phyloP scores from a whole-genome alignment of 495 filamentous ascomycete genomes.

The Penicillium alfredii region DNA sequence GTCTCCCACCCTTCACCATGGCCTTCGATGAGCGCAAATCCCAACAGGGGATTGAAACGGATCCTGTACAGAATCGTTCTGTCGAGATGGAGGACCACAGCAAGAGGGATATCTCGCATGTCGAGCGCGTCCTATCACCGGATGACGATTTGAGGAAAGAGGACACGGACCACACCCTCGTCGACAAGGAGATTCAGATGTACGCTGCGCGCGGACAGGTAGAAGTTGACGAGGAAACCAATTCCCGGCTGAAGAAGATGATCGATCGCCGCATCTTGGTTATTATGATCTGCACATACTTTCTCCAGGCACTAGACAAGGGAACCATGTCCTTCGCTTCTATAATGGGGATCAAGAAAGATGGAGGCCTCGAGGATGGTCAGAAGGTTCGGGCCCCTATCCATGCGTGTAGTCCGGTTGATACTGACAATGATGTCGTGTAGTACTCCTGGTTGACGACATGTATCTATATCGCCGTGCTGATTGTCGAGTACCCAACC shows the following conservation, averaged over 20 bases:
- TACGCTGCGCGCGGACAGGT: conserved; percentile 48
- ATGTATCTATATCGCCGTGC: conserved; percentile 49
- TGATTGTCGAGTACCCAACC: conserved; percentile 48
- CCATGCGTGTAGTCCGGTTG: neutral
- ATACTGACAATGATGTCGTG: neutral
- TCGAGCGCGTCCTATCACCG: conserved; percentile 44
- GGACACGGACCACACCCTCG: conserved; percentile 44
- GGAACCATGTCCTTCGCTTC: conserved; percentile 64
- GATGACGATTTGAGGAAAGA: conserved; percentile 40
- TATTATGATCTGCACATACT: conserved; percentile 50
- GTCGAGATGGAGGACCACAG: conserved; percentile 5
- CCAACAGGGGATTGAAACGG: neutral
- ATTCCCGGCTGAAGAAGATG: conserved; percentile 44
- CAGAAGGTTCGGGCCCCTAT: conserved; percentile 33
- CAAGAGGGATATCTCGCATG: conserved; percentile 41
- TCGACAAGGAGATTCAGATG: conserved; percentile 60
- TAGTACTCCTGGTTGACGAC: conserved; percentile 50
- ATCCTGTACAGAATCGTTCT: neutral
- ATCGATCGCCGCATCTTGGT: conserved; percentile 52
- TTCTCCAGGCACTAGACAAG: conserved; percentile 69
- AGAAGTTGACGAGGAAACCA: conserved; percentile 49
- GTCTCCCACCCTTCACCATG: conserved; percentile 6
- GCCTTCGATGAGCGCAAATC: neutral
- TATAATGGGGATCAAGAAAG: conserved; percentile 59
- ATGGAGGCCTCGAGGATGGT: conserved; percentile 48